These are phyloP conservation scores for Pseudogymnoascus sp. DNA, from an alignment of 2,329 filamentous ascomycete species.

Conservation along the genomic window DNA sequence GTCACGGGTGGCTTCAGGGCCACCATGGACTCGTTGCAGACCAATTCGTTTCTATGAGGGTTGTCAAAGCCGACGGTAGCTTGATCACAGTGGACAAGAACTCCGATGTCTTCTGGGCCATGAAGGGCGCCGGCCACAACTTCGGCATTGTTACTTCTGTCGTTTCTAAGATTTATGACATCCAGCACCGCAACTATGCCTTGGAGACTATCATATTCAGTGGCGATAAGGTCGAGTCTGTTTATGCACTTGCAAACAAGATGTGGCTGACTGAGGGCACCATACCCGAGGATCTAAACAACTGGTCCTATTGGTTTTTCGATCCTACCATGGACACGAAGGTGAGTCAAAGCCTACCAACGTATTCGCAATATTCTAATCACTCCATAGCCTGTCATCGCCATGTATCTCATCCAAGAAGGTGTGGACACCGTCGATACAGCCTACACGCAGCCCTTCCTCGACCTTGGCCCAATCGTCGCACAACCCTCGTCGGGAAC, in stretches of 20 bases:
- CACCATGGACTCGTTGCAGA: slow-evolving; percentile 45
- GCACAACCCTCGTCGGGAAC: slow-evolving; percentile 30
- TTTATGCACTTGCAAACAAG: slow-evolving; percentile 42
- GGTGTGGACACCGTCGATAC: slow-evolving; percentile 36
- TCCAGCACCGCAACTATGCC: slow-evolving; percentile 31
- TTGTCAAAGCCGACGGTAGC: slow-evolving; percentile 43
- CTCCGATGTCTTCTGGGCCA: slow-evolving; percentile 49
- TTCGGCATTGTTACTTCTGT: slow-evolving; percentile 49
- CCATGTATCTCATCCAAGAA: slow-evolving; percentile 38
- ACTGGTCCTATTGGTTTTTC: slow-evolving; percentile 44
- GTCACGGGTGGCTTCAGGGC: slow-evolving; percentile 51
- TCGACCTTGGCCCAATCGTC: slow-evolving; percentile 34
- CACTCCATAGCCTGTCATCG: slow-evolving; percentile 32
- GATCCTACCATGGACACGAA: slow-evolving; percentile 36
- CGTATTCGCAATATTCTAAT: background rate
- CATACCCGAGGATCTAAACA: slow-evolving; percentile 39
- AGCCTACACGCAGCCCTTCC: slow-evolving; percentile 37
- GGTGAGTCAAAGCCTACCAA: slow-evolving; percentile 26
- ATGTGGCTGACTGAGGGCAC: slow-evolving; percentile 37
- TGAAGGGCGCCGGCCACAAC: slow-evolving; percentile 51
- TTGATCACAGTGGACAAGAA: slow-evolving; percentile 35
- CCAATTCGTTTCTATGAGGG: slow-evolving; percentile 40
- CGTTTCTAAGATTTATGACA: slow-evolving; percentile 41
- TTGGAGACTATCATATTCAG: slow-evolving; percentile 39
- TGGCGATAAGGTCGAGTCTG: slow-evolving; percentile 41